Base-by-base conservation (phyloP, 805 yeast genomes). In the Crinitomyces ghanaensis region DNA sequence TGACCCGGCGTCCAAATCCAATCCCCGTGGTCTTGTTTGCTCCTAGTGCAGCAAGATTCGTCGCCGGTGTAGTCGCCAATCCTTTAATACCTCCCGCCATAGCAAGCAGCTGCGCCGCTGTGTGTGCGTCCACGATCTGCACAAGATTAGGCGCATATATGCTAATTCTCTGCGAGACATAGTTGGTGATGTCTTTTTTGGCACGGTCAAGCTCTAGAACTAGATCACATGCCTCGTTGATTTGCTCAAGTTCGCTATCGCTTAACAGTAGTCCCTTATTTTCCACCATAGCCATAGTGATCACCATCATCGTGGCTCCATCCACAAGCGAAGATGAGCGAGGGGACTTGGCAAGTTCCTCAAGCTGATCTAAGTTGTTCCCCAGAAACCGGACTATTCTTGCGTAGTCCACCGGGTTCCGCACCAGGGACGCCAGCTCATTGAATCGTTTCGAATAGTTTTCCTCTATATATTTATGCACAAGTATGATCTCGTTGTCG, bases 1-100 rank as follows among this genome's bases (percentile, higher is more conserved):
- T 60, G 7, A 70, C 72, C 9, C 59, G 46, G 8, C 59, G 54
- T 4, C 72, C 70, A 28, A 61, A 51, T 1, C 63, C 65, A 13
- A 60, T 48, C 0, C 61, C 52, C 37, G 52, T 39, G 13, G 35
- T 44, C 33, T 66, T 56, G 27, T 65, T 66, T 9, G 70, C 68
- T 0, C 95, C 95, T 30, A 83, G 58, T 0, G 93, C 72, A 0
- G 94, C 74, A 15, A 88, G 48, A 49, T 88, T 88, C 46, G 96
- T 82, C 3, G 94, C 66, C 0, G 95, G 95, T 0, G 81, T 71
- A 19, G 55, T 58, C 2, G 84, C 72, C 6, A 88, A 57, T 5
- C 71, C 75, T 8, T 58, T 59, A 4, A 88, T 53, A 0, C 93
- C 84, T 2, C 93, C 93, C 1, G 71, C 60, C 12, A 68, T 62